Evolutionary conservation across 2,329 filamentous ascomycete genomes (phyloP).

Genomic region (Trichoderma hamatum): DNA sequence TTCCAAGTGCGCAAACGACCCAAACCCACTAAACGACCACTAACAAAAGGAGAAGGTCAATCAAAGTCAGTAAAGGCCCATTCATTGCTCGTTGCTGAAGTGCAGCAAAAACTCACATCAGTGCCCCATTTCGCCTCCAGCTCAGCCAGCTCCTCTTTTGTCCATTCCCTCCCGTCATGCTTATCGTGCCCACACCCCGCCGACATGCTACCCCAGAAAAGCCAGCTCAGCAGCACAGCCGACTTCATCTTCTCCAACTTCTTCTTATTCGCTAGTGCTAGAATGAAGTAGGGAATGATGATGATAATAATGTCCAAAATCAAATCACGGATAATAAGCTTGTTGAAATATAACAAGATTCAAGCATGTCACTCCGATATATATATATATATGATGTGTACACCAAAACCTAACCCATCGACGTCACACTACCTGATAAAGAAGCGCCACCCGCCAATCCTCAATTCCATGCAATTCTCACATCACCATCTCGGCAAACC

Average conservation of each 20-base stretch:
- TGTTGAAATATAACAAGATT: neutral
- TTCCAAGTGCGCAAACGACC: slow-evolving; percentile 72
- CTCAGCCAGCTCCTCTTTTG: slow-evolving; percentile 54
- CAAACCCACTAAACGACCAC: slow-evolving; percentile 69
- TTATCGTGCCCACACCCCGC: slow-evolving; percentile 36
- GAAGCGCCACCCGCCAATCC: neutral
- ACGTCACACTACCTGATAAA: neutral
- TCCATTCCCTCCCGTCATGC: slow-evolving; percentile 49
- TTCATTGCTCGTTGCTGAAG: neutral
- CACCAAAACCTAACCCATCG: too few relatives aligned
- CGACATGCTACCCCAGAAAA: slow-evolving; percentile 36
- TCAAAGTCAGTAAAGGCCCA: neutral
- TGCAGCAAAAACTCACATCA: slow-evolving; percentile 48
- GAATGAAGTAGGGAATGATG: neutral
- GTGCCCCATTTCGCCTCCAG: slow-evolving; percentile 61
- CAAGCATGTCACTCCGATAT: neutral
- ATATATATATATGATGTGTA: too few relatives aligned
- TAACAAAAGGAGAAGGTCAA: slow-evolving; percentile 25
- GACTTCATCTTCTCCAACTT: slow-evolving; percentile 33
- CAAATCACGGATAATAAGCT: neutral
- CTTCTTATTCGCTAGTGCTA: neutral
- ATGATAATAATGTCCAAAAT: neutral
- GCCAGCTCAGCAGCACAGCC: slow-evolving; percentile 33
- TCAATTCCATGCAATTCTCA: neutral
- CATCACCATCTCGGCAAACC: too few relatives aligned